Conservation (phyloP, 1,139 yeast genomes). For the Candida dubliniensis region DNA sequence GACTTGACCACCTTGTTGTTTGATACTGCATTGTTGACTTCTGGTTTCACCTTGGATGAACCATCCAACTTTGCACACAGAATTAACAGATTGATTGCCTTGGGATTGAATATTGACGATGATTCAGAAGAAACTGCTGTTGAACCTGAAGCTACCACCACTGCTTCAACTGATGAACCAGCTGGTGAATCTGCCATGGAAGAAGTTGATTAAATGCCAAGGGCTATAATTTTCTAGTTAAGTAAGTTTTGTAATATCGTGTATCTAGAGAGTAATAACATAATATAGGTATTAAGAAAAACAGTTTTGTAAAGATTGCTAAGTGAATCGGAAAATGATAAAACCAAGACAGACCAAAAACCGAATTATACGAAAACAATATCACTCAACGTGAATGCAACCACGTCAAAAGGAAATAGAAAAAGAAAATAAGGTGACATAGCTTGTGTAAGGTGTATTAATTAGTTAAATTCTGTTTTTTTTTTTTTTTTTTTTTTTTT, state of each 20-base stretch:
- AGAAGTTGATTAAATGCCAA: constrained; percentile 79
- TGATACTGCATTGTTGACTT: constrained; percentile 97
- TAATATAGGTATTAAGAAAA: background rate
- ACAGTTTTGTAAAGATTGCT: too few species aligned
- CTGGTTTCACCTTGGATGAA: constrained; percentile 98
- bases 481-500: too few species aligned
- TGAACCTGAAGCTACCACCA: constrained; percentile 51
- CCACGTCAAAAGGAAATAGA: too few species aligned
- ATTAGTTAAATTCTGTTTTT: too few species aligned
- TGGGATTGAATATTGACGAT: constrained; percentile 97
- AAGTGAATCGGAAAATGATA: too few species aligned
- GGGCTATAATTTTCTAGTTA: background rate
- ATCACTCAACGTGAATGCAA: too few species aligned
- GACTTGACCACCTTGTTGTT: constrained; percentile 93
- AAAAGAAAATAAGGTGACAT: too few species aligned
- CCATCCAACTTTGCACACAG: constrained; percentile 97
- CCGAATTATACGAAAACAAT: too few species aligned
- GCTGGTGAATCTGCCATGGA: constrained; percentile 96
- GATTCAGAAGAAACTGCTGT: constrained; percentile 56
- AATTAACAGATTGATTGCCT: constrained; percentile 96
- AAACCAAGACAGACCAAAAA: too few species aligned
- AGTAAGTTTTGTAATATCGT: background rate
- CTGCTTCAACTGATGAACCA: constrained; percentile 58
- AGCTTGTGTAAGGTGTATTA: too few species aligned
- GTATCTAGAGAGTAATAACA: constrained; percentile 1